Evolutionary conservation across 805 yeast species (phyloP).

Genomic region (Hanseniaspora clermontiae): DNA sequence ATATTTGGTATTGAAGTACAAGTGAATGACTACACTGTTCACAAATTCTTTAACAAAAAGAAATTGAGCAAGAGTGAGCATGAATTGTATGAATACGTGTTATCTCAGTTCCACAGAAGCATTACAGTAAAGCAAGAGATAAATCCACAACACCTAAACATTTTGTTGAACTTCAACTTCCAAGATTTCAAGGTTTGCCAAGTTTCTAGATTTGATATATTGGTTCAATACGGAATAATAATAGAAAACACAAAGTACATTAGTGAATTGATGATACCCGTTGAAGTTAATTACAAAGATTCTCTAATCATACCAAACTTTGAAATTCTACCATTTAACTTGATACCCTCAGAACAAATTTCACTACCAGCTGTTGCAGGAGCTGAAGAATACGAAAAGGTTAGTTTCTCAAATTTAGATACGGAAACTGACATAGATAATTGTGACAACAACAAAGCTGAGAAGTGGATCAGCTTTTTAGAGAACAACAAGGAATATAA

Average conservation of each 20-base stretch:
- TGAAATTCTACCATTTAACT: slow-evolving; percentile 12
- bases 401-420: too few species aligned
- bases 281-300: slow-evolving; percentile 1
- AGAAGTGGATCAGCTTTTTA: slow-evolving; percentile 6
- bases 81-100: slow-evolving; percentile 5
- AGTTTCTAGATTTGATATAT: slow-evolving; percentile 19
- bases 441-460: neutral
- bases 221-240: slow-evolving; percentile 23
- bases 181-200: slow-evolving; percentile 13
- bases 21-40: slow-evolving; percentile 13
- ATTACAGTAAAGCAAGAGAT: neutral
- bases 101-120: neutral
- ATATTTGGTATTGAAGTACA: slow-evolving; percentile 21
- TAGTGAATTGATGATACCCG: neutral
- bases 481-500: slow-evolving; percentile 5
- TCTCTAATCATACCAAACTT: slow-evolving; percentile 13
- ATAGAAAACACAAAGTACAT: slow-evolving; percentile 11
- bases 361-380: neutral
- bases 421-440: too few species aligned
- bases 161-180: neutral
- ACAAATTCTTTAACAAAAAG: neutral
- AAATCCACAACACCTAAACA: neutral
- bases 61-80: neutral
- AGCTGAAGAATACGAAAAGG: neutral
- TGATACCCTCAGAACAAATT: slow-evolving; percentile 7